These are phyloP conservation scores for Neopestalotiopsis sp. DNA, from an alignment of 2,329 filamentous ascomycete species.

Conservation along the genomic window DNA sequence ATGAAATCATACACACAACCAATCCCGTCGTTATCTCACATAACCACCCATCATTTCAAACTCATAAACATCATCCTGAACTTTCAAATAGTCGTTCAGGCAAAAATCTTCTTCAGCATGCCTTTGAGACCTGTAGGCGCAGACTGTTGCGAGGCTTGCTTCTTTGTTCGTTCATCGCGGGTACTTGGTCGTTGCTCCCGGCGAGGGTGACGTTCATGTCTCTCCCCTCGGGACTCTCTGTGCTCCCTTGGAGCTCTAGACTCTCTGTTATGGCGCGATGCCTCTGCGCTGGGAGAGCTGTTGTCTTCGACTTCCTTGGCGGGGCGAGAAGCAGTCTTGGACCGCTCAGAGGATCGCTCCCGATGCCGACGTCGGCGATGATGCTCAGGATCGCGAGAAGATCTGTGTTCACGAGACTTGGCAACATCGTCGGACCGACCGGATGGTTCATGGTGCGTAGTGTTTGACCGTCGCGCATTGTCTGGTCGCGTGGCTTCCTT, in stretches of 20 bases:
- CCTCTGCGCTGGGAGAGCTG: not conserved
- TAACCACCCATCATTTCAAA: not conserved
- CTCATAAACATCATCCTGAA: not conserved
- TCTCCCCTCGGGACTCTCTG: not conserved
- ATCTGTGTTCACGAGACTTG: not conserved
- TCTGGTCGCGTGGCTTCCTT: conserved; percentile 7
- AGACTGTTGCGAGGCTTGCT: not conserved
- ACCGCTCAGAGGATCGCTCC: not conserved
- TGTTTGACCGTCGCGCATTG: conserved; percentile 8
- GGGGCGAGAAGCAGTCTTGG: not conserved
- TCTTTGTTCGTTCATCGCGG: conserved; percentile 13
- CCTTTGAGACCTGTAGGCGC: conserved; percentile 11
- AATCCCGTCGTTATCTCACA: not conserved
- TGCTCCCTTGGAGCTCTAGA: not conserved
- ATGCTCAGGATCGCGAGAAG: not conserved
- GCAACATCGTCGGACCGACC: not conserved
- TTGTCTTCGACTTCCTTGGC: not conserved
- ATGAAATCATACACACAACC: conserved; percentile 13
- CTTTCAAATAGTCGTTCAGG: conserved; percentile 4
- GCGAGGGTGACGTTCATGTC: not conserved
- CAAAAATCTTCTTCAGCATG: conserved; percentile 17
- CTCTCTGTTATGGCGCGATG: not conserved
- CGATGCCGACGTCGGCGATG: not conserved
- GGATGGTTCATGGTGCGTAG: not conserved
- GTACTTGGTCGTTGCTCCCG: conserved; percentile 13